Evolutionary conservation across 345 rosid genomes (phyloP).

Genomic region (Salix udensis): DNA sequence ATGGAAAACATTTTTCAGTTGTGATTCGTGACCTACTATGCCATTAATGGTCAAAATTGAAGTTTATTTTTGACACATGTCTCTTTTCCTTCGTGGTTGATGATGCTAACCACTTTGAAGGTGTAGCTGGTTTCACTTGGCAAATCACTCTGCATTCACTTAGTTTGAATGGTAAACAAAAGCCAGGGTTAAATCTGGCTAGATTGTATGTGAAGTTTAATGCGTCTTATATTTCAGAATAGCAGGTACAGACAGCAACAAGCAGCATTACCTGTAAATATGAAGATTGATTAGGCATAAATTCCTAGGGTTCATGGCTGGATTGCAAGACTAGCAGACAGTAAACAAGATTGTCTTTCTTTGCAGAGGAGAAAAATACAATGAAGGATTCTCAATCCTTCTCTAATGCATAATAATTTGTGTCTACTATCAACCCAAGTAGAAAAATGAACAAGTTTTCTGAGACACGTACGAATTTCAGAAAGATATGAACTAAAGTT

Average conservation of each 20-base stretch:
- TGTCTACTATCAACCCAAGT: not conserved
- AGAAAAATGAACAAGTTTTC: not conserved
- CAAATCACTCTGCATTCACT: not conserved
- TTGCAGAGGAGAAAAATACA: not conserved
- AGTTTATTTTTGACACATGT: not conserved
- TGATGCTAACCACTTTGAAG: not conserved
- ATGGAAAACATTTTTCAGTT: not conserved
- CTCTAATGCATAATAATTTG: not conserved
- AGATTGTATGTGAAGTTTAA: not conserved
- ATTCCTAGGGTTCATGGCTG: no score
- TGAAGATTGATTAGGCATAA: not conserved
- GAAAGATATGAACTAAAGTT: not conserved
- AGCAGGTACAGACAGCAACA: no score
- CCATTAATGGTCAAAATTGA: constrained; percentile 7
- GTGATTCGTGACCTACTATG: not conserved
- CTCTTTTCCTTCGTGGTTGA: not conserved
- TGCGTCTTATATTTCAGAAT: no score
- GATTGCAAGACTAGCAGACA: not conserved
- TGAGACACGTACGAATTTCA: not conserved
- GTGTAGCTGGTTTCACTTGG: not conserved
- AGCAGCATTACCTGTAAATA: not conserved
- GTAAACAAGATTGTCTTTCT: not conserved
- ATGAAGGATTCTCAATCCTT: not conserved
- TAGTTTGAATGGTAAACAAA: not conserved
- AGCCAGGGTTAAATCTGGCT: not conserved